phyloP scores from a whole-genome alignment of 305 asterid species.

The Plantago coronopus region DNA sequence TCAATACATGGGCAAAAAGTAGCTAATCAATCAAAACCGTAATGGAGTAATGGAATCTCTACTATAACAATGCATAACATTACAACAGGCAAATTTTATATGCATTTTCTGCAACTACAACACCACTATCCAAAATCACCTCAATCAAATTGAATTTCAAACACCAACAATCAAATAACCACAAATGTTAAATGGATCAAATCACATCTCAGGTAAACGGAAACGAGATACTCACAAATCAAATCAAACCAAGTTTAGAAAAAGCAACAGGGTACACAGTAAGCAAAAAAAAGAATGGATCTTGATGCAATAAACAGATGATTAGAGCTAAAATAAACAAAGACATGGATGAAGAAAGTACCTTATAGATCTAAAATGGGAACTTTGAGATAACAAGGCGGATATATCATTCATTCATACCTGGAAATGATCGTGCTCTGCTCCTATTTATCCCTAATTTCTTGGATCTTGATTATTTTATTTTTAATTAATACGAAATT shows the following conservation, averaged over 20 bases:
- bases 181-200: neutral
- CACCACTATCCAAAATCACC: too few relatives aligned
- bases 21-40: too few relatives aligned
- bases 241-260: constrained; percentile 14
- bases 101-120: too few relatives aligned
- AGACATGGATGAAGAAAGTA: constrained; percentile 60
- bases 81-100: too few relatives aligned
- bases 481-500: too few relatives aligned
- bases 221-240: constrained; percentile 11
- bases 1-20: too few relatives aligned
- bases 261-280: constrained; percentile 13
- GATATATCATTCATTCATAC: constrained; percentile 57
- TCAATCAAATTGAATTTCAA: neutral
- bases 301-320: neutral
- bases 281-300: neutral
- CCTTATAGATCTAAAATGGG: constrained; percentile 32
- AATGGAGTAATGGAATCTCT: too few relatives aligned
- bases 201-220: neutral
- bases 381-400: constrained; percentile 68
- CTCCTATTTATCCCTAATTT: constrained; percentile 21
- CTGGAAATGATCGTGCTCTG: constrained; percentile 22
- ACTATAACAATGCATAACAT: too few relatives aligned
- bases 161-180: neutral
- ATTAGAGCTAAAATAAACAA: neutral
- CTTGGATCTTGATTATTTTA: neutral